Evolutionary conservation across 2,329 filamentous ascomycete species (phyloP), one percentile per base, ranked within the genome.

Genomic region (Talaromyces islandicus): DNA sequence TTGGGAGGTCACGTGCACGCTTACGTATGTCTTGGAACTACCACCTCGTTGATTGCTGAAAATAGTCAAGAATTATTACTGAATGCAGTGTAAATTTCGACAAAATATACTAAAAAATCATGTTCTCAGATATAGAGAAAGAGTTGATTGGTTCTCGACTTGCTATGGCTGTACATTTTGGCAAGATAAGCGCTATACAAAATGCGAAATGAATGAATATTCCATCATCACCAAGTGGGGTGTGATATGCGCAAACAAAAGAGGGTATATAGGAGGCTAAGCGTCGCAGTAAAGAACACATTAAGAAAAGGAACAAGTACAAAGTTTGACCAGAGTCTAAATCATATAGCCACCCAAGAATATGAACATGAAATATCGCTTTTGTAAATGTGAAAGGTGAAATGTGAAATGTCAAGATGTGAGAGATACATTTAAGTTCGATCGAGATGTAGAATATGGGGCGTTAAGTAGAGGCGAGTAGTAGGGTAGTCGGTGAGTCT

Each of bases 1-100:
- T 24, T 35, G 35, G n/a, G 32, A 17, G 60, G 63, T 73, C 71
- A 73, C 71, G 71, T 73, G 71, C 14, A 43, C 14, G 27, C 52
- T 51, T 27, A 19, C 41, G 54, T 48, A 24, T 46, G 43, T 19
- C 43, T 19, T n/a, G n/a, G n/a, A n/a, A n/a, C 11, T 11, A 21
- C 43, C 19, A 14, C 19, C n/a, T 4, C 14, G 5, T 17, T 3
- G 32, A 35, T 17, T 35, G 3, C 32, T 35, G 4, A 5, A 12
- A 35, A 35, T 17, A 17, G 12, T 17, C 32, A 35, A n/a, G 12
- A 17, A 17, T 17, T 35, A 17, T 35, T 35, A 17, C 12, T 35
- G 10, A 4, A 32, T 35, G 4, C 17, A 35, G 14, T 17, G 14
- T 17, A 17, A 35, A 35, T 35, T 4, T 4, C 5, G 30, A 14